Evolutionary conservation across 352 stramenopile species (phyloP).

Genomic region (Phytophthora pini): DNA sequence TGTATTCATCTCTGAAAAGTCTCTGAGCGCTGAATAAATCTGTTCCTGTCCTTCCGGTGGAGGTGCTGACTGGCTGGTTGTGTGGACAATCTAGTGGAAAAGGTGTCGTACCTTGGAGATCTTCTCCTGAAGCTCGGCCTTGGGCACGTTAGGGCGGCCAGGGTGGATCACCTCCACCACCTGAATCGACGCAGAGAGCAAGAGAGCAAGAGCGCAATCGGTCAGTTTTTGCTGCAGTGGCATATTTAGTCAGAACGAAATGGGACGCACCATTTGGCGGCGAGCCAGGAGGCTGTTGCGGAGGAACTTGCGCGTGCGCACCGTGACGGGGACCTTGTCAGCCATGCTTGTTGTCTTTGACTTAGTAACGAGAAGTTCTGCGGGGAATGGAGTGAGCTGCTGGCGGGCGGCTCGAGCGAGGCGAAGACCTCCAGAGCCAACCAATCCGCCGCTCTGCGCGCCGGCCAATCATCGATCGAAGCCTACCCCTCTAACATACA

Average conservation of each 20-base stretch:
- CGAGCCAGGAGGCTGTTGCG: conserved; percentile 97
- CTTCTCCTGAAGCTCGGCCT: conserved; percentile 98
- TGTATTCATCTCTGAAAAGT: conserved; percentile 13
- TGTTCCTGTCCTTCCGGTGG: conserved; percentile 13
- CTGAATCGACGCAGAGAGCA: conserved; percentile 42
- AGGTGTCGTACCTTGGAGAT: conserved; percentile 91
- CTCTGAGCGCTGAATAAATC: conserved; percentile 3
- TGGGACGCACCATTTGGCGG: conserved; percentile 95
- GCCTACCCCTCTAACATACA: neutral
- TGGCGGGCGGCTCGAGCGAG: conserved; percentile 14
- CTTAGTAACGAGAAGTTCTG: conserved; percentile 68
- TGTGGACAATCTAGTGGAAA: neutral
- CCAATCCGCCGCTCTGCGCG: conserved; percentile 58
- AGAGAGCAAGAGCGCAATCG: neutral
- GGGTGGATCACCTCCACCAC: conserved; percentile 99
- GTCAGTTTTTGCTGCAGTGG: no score
- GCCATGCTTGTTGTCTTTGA: conserved; percentile 87
- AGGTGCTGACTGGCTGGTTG: conserved; percentile 3
- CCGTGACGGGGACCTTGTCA: conserved; percentile 95
- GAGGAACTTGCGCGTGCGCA: conserved; percentile 99
- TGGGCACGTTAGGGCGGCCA: conserved; percentile 96
- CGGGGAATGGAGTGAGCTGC: conserved; percentile 63
- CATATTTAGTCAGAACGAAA: no score
- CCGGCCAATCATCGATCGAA: conserved; percentile 50
- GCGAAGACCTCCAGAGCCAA: conserved; percentile 72